These are phyloP conservation scores for Alternaria gaisen DNA, from an alignment of 2,329 filamentous ascomycete species.

Conservation along the genomic window DNA sequence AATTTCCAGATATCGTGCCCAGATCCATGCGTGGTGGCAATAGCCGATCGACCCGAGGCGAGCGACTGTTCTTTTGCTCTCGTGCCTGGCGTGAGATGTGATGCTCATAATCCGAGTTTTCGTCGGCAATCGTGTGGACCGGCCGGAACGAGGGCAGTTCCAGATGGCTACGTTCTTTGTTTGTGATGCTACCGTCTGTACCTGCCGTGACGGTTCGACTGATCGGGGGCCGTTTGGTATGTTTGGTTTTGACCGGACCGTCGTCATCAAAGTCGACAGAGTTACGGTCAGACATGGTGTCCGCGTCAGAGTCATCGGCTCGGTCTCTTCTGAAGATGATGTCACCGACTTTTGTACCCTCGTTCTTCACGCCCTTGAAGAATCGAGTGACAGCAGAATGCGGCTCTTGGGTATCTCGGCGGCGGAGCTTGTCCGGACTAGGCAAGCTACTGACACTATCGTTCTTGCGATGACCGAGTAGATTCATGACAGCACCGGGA, in stretches of 20 bases:
- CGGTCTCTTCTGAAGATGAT: constrained; percentile 67
- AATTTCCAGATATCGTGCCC: constrained; percentile 35
- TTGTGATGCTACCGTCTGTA: constrained; percentile 31
- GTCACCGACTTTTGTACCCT: constrained; percentile 69
- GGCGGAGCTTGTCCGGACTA: constrained; percentile 38
- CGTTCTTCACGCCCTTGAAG: constrained; percentile 78
- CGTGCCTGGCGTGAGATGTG: constrained; percentile 56
- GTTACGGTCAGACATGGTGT: constrained; percentile 57
- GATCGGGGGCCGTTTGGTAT: constrained; percentile 35
- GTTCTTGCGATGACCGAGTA: constrained; percentile 48
- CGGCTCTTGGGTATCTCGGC: constrained; percentile 54
- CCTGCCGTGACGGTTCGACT: constrained; percentile 42
- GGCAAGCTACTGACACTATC: constrained; percentile 49
- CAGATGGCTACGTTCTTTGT: constrained; percentile 40
- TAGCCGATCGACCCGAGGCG: constrained; percentile 56
- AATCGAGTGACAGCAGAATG: constrained; percentile 72
- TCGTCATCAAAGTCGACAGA: constrained; percentile 48
- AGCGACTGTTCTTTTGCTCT: constrained; percentile 49
- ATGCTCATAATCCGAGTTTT: constrained; percentile 37
- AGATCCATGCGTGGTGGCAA: constrained; percentile 62
- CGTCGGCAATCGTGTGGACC: constrained; percentile 33
- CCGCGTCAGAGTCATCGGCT: constrained; percentile 55
- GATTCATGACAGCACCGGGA: constrained; percentile 45
- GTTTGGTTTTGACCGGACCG: constrained; percentile 19
- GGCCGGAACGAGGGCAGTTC: constrained; percentile 50